Percentiles rank a stretch among this genome's conserved stretches.
phyloP scores from a whole-genome alignment of 2,329 filamentous ascomycete species.

The Xylaria sp. region DNA sequence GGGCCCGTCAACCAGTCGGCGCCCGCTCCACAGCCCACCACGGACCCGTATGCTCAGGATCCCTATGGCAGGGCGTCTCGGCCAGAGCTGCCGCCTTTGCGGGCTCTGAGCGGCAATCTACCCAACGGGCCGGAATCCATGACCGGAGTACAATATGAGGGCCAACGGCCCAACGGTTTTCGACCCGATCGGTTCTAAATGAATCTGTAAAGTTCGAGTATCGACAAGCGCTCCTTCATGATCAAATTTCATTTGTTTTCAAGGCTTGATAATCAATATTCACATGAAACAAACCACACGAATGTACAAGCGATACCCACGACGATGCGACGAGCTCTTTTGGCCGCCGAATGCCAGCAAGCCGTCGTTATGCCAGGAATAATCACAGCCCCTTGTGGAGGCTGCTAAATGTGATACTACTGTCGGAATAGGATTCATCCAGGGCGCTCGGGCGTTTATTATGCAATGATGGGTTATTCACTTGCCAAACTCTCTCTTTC shows the following conservation, averaged over 20 bases:
- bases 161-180: constrained; percentile 59
- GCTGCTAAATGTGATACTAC: constrained; percentile 29
- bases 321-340: constrained; percentile 10
- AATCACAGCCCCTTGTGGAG: constrained; percentile 5
- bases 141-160: constrained; percentile 73
- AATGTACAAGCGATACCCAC: constrained; percentile 34
- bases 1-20: constrained; percentile 40
- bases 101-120: constrained; percentile 59
- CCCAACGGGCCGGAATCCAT: constrained; percentile 66
- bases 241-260: constrained; percentile 33
- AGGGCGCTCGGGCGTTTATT: constrained; percentile 31
- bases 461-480: constrained; percentile 26
- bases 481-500: constrained; percentile 16
- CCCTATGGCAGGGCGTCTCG: constrained; percentile 49
- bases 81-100: constrained; percentile 66
- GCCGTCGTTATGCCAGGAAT: constrained; percentile 14
- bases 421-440: constrained; percentile 27
- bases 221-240: constrained; percentile 24
- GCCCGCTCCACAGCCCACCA: constrained; percentile 45
- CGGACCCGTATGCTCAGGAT: constrained; percentile 48
- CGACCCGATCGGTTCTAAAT: constrained; percentile 51
- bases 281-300: constrained; percentile 28
- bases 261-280: constrained; percentile 30
- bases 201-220: neutral
- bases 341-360: constrained; percentile 1